Percentiles rank a stretch among this genome's conserved stretches.
Evolutionary conservation across 2,329 filamentous ascomycete species (phyloP).

Genomic region (Myriangium duriaei): DNA sequence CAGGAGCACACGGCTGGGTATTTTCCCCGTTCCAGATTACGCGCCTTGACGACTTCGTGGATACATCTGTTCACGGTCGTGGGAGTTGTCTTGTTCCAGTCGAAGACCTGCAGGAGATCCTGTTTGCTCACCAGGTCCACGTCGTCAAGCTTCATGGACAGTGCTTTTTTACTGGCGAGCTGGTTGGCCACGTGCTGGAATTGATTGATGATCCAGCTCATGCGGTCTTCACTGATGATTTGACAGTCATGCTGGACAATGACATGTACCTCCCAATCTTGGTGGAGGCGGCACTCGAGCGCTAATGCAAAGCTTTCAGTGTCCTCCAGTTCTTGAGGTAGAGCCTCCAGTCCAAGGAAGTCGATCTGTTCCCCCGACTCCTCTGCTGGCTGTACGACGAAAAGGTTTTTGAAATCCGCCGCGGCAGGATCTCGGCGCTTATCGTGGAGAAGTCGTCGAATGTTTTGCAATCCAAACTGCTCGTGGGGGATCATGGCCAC

Average conservation of each 20-base stretch:
- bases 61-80: slow-evolving; percentile 13
- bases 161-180: slow-evolving; percentile 15
- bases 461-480: slow-evolving; percentile 34
- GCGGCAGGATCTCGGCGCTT: slow-evolving; percentile 26
- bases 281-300: slow-evolving; percentile 16
- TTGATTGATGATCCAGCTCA: slow-evolving; percentile 26
- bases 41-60: slow-evolving; percentile 14
- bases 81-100: too few species aligned
- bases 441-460: slow-evolving; percentile 26
- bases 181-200: neutral
- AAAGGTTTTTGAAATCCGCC: slow-evolving; percentile 34
- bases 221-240: slow-evolving; percentile 29
- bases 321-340: too few species aligned
- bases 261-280: slow-evolving; percentile 16
- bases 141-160: slow-evolving; percentile 13
- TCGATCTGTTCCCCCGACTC: too few species aligned
- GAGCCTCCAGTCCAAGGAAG: slow-evolving; percentile 29
- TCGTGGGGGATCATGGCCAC: slow-evolving; percentile 22
- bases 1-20: slow-evolving; percentile 17
- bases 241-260: slow-evolving; percentile 35
- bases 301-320: neutral
- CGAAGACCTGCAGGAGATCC: too few species aligned
- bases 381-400: neutral
- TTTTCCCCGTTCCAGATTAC: slow-evolving; percentile 12
- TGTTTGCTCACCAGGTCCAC: slow-evolving; percentile 18